Percentiles rank a stretch among this genome's conserved stretches.
phyloP scores from a whole-genome alignment of 108 stramenopile genomes.

The Ochromonas danica region DNA sequence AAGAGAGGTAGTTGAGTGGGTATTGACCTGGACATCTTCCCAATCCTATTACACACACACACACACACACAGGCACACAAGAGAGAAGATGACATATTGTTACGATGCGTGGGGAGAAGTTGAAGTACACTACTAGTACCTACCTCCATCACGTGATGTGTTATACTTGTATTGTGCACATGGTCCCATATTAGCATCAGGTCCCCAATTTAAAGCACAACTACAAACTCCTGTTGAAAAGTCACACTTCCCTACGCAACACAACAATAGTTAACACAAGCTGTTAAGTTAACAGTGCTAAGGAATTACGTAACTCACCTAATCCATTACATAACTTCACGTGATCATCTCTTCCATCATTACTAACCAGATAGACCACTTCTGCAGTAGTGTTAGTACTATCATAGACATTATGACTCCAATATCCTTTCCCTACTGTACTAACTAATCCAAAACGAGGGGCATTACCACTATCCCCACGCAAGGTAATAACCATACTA shows the following conservation, averaged over 20 bases:
- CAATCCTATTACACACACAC: too few species aligned
- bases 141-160: not conserved
- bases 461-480: not conserved
- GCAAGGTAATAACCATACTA: not conserved
- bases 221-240: not conserved
- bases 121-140: not conserved
- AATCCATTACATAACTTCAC: constrained; percentile 18
- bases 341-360: not conserved
- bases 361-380: not conserved
- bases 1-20: too few species aligned
- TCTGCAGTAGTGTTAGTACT: not conserved
- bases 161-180: not conserved
- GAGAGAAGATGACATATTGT: too few species aligned
- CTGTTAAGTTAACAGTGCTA: too few species aligned
- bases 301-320: too few species aligned
- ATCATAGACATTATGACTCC: not conserved
- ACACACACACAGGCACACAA: too few species aligned
- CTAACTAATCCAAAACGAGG: not conserved
- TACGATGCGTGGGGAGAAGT: too few species aligned
- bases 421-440: not conserved
- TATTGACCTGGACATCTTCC: too few species aligned
- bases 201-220: not conserved
- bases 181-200: not conserved
- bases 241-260: too few species aligned
- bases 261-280: too few species aligned